Evolutionary conservation across 768 basidiomycete genomes (phyloP).

Genomic region (Suillus spraguei): DNA sequence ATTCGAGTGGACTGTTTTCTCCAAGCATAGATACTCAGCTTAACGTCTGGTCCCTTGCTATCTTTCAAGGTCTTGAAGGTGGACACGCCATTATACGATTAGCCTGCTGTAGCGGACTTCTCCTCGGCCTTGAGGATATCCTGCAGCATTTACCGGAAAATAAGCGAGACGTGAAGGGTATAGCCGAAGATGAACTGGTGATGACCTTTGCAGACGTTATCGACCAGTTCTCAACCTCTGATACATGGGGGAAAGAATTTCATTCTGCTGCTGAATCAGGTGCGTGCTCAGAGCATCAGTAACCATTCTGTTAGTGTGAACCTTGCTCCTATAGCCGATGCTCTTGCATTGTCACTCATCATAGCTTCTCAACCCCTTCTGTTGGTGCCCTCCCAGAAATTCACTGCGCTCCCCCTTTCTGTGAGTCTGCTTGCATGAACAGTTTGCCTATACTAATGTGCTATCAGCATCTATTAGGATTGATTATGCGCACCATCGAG

Average conservation of each 20-base stretch:
- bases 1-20: conserved; percentile 33
- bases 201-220: conserved; percentile 76
- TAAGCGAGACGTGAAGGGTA: conserved; percentile 36
- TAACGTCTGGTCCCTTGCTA: conserved; percentile 51
- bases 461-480: conserved; percentile 28
- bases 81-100: conserved; percentile 65
- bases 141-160: conserved; percentile 35
- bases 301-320: conserved; percentile 2
- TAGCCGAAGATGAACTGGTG: conserved; percentile 66
- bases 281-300: conserved; percentile 22
- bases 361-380: conserved; percentile 63
- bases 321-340: conserved; percentile 35
- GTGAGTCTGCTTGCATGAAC: conserved; percentile 37
- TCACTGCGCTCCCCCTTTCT: conserved; percentile 63
- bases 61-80: conserved; percentile 64
- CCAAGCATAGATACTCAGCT: conserved; percentile 42
- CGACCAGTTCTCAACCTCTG: conserved; percentile 51
- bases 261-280: conserved; percentile 49
- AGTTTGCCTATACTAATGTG: conserved; percentile 4
- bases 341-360: conserved; percentile 48
- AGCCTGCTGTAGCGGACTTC: conserved; percentile 62
- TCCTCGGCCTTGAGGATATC: conserved; percentile 63
- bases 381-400: conserved; percentile 52
- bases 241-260: conserved; percentile 72
- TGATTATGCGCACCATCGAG: conserved; percentile 50